Percentiles rank a stretch among this genome's conserved stretches.
Evolutionary conservation across 257 asterid genomes (phyloP).

Genomic region (Linderniella brevidens): DNA sequence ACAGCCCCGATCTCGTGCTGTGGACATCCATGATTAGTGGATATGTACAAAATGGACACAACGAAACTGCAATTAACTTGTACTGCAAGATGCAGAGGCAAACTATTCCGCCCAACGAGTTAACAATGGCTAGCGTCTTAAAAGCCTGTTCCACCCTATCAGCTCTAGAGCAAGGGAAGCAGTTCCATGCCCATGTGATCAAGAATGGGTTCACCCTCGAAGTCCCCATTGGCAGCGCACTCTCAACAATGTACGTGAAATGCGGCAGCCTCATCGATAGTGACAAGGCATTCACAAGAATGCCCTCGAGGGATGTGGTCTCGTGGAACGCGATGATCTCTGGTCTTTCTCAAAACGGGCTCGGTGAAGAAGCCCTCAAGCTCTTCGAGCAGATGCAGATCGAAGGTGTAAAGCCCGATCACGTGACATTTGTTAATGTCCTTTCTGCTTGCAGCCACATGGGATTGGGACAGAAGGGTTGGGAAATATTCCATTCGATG

Average conservation of each 20-base stretch:
- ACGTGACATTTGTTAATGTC: slow-evolving; percentile 54
- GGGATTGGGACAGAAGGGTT: slow-evolving; percentile 63
- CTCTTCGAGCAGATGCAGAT: slow-evolving; percentile 61
- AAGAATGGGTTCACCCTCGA: slow-evolving; percentile 59
- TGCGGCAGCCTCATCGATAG: slow-evolving; percentile 64
- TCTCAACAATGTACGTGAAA: slow-evolving; percentile 71
- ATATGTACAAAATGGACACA: slow-evolving; percentile 65
- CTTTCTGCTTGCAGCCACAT: slow-evolving; percentile 83
- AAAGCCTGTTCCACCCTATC: slow-evolving; percentile 76
- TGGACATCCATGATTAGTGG: slow-evolving; percentile 89
- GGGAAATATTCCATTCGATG: slow-evolving; percentile 46
- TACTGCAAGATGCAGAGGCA: slow-evolving; percentile 57
- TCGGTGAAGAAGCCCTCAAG: slow-evolving; percentile 49
- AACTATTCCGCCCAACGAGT: slow-evolving; percentile 52
- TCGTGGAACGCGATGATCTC: slow-evolving; percentile 93
- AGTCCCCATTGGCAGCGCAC: slow-evolving; percentile 78
- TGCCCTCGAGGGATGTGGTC: slow-evolving; percentile 62
- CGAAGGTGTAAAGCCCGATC: slow-evolving; percentile 43
- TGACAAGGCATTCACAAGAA: slow-evolving; percentile 34
- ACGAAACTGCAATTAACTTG: slow-evolving; percentile 45
- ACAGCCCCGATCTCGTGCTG: slow-evolving; percentile 50
- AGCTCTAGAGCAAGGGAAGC: slow-evolving; percentile 78
- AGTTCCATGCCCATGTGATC: slow-evolving; percentile 52
- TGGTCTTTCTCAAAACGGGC: slow-evolving; percentile 73
- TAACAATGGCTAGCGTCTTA: slow-evolving; percentile 63